Percentiles rank a stretch among this genome's conserved stretches.
These are phyloP conservation scores for Daldinia childiae DNA, from an alignment of 495 filamentous ascomycete genomes.

Conservation along the genomic window DNA sequence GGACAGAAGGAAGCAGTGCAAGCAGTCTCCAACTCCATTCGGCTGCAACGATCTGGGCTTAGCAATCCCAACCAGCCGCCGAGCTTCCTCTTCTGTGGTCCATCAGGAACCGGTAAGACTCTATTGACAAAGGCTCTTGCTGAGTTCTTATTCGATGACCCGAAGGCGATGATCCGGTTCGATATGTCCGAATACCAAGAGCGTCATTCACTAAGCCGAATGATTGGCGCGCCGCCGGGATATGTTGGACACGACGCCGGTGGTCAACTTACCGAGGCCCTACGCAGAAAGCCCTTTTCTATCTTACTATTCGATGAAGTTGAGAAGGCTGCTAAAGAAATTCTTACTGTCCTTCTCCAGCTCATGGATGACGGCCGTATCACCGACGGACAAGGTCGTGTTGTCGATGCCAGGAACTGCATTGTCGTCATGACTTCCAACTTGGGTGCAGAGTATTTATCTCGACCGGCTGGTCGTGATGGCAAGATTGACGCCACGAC, in stretches of 20 bases:
- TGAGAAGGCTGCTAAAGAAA: conserved; percentile 98
- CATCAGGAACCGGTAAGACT: conserved; percentile 97
- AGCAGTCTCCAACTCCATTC: conserved; percentile 93
- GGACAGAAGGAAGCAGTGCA: conserved; percentile 95
- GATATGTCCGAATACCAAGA: conserved; percentile 99
- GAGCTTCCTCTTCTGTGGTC: conserved; percentile 98
- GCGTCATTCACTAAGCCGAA: conserved; percentile 91
- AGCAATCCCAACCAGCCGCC: conserved; percentile 95
- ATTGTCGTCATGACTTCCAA: conserved; percentile 99
- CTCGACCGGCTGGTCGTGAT: conserved; percentile 76
- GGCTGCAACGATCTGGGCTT: conserved; percentile 91
- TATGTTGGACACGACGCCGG: conserved; percentile 97
- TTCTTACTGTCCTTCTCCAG: conserved; percentile 93
- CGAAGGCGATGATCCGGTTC: conserved; percentile 97
- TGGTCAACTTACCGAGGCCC: conserved; percentile 92
- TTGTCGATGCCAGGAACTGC: conserved; percentile 95
- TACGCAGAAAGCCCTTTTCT: conserved; percentile 94
- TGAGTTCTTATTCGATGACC: conserved; percentile 97
- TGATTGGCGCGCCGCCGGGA: conserved; percentile 97
- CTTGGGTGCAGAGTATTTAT: conserved; percentile 91
- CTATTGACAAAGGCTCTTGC: conserved; percentile 94
- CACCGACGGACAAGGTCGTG: conserved; percentile 94
- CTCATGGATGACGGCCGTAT: conserved; percentile 99
- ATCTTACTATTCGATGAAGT: conserved; percentile 98
- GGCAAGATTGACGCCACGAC: conserved; percentile 90